Conservation (phyloP, 768 basidiomycete species). For the Boletus huronensis region DNA sequence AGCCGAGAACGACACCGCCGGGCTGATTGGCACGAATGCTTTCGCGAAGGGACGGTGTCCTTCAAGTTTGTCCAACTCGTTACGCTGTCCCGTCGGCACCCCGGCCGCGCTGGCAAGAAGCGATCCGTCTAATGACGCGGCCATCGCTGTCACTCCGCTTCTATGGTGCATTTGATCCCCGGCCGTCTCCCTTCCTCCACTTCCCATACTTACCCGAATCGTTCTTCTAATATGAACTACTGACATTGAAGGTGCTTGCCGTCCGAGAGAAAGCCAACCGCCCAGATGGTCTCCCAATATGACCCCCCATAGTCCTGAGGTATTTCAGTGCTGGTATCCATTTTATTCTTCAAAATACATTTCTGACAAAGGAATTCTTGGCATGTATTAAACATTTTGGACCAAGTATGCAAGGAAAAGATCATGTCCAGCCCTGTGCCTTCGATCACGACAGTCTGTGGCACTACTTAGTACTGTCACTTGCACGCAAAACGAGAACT, state of each 20-base stretch:
- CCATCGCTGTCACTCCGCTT: no score
- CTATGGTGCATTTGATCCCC: no score
- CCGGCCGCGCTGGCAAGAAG: no score
- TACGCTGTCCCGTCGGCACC: no score
- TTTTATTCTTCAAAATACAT: background rate
- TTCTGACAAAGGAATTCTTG: background rate
- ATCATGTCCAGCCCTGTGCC: no score
- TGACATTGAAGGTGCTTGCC: background rate
- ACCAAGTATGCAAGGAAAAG: no score
- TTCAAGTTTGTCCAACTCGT: background rate
- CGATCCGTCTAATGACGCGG: no score
- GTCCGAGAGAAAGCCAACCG: background rate
- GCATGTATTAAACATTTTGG: background rate
- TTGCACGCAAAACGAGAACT: background rate
- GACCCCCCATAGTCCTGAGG: background rate
- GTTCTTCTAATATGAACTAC: no score
- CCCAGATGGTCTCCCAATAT: background rate
- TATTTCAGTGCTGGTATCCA: background rate
- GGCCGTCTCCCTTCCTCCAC: no score
- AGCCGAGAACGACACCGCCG: background rate
- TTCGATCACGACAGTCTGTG: no score
- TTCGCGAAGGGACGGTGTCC: background rate
- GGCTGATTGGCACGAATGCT: background rate
- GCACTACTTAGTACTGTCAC: no score
- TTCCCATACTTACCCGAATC: no score